These are phyloP conservation scores for Porcisia hertigi DNA, from an alignment of 208 protist genomes.

Conservation along the genomic window DNA sequence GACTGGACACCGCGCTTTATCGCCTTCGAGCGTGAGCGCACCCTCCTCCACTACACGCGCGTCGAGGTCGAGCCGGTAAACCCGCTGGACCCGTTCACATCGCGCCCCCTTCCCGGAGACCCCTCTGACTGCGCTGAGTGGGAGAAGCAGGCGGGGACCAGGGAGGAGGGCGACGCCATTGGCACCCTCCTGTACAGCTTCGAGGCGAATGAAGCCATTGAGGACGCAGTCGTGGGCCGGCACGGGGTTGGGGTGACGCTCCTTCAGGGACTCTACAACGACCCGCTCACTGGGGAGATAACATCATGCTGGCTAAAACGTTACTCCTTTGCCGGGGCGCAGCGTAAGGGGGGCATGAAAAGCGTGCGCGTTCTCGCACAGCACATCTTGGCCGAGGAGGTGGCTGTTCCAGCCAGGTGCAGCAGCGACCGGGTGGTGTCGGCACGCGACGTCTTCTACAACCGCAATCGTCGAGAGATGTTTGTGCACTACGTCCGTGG, in stretches of 20 bases:
- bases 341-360: neutral
- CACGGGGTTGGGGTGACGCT: slow-evolving; percentile 36
- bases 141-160: neutral
- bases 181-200: slow-evolving; percentile 30
- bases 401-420: slow-evolving; percentile 40
- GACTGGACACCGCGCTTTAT: slow-evolving; percentile 34
- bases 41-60: slow-evolving; percentile 59
- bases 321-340: slow-evolving; percentile 43
- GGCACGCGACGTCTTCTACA: slow-evolving; percentile 59
- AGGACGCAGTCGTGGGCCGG: slow-evolving; percentile 18
- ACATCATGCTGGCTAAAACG: slow-evolving; percentile 70
- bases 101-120: neutral
- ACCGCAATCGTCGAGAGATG: slow-evolving; percentile 43
- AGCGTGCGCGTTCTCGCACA: slow-evolving; percentile 17
- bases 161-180: slow-evolving; percentile 7
- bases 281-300: slow-evolving; percentile 53
- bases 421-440: slow-evolving; percentile 41
- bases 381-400: slow-evolving; percentile 46
- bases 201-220: slow-evolving; percentile 20
- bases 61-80: slow-evolving; percentile 52
- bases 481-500: slow-evolving; percentile 71
- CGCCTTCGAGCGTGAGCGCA: slow-evolving; percentile 66
- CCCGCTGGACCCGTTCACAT: slow-evolving; percentile 46
- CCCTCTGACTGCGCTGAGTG: slow-evolving; percentile 12
- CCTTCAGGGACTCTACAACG: slow-evolving; percentile 52